A percentile compares a stretch with the other conserved stretches of the same genome.
Conservation (phyloP, 1,139 yeast genomes). For the Sugiyamaella castrensis region DNA sequence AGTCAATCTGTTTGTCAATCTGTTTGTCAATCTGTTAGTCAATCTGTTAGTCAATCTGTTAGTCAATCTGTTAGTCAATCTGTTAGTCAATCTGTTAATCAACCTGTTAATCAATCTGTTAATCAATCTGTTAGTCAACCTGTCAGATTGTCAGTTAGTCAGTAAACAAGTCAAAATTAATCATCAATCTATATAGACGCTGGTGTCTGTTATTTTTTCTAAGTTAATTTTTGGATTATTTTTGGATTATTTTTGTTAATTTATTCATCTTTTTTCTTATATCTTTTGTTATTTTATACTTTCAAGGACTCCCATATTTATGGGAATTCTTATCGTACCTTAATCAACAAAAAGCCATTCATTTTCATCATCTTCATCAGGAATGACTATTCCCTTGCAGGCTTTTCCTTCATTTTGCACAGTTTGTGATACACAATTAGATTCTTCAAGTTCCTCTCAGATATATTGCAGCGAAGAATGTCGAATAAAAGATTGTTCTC, state of each 20-base stretch:
- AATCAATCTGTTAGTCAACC: no score
- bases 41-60: no score
- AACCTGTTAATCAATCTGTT: no score
- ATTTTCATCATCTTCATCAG: background rate
- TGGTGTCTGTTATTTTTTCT: no score
- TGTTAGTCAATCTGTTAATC: no score
- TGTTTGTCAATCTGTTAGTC: no score
- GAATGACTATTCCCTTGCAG: slow-evolving; percentile 10
- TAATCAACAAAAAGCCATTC: background rate
- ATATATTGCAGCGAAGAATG: slow-evolving; percentile 37
- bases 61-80: no score
- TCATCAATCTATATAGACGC: no score
- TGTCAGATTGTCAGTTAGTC: no score
- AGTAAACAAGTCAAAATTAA: no score
- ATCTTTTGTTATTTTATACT: background rate
- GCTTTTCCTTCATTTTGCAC: slow-evolving; percentile 35
- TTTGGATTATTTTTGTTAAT: background rate
- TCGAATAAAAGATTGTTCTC: slow-evolving; percentile 25
- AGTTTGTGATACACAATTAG: slow-evolving; percentile 35
- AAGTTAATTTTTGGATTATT: background rate
- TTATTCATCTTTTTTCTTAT: background rate
- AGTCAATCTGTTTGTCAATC: no score
- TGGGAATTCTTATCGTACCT: background rate
- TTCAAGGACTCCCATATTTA: background rate
- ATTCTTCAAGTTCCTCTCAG: slow-evolving; percentile 18